A percentile compares a stretch with the other conserved stretches of the same genome.
phyloP scores from a whole-genome alignment of 192 early-diverging fungal genomes.

The Coemansia sp. region DNA sequence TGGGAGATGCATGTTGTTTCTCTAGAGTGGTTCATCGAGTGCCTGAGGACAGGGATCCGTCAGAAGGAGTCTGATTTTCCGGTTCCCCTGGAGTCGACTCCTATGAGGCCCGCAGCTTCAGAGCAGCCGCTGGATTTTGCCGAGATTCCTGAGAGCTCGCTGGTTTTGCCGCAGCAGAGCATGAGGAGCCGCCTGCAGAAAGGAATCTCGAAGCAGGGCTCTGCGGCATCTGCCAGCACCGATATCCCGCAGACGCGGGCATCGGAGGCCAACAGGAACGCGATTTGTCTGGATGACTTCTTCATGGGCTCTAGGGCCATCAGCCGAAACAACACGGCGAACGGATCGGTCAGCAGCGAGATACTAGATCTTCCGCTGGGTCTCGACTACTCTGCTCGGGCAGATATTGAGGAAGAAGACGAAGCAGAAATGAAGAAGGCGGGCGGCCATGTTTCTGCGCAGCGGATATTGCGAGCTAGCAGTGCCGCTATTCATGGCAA shows the following conservation, averaged over 20 bases:
- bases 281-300: neutral
- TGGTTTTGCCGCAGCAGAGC: neutral
- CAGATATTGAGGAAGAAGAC: conserved; percentile 8
- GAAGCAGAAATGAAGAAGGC: neutral
- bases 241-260: conserved; percentile 7
- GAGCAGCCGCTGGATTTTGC: neutral
- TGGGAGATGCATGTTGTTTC: conserved; percentile 35
- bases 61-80: conserved; percentile 30
- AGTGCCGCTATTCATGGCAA: neutral
- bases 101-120: neutral
- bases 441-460: neutral
- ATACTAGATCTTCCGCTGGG: neutral
- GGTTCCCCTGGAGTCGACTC: conserved; percentile 1
- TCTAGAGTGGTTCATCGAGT: conserved; percentile 37
- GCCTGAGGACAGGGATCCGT: conserved; percentile 23
- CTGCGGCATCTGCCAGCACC: neutral
- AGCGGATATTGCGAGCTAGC: neutral
- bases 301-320: neutral
- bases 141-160: conserved; percentile 1
- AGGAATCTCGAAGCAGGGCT: neutral
- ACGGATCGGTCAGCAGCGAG: conserved; percentile 3
- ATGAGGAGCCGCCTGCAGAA: neutral
- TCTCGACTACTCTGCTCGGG: neutral
- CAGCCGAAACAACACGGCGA: conserved; percentile 9
- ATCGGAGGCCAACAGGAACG: neutral